Conservation (phyloP, 306 rosid species). For the Castanospermum australe region DNA sequence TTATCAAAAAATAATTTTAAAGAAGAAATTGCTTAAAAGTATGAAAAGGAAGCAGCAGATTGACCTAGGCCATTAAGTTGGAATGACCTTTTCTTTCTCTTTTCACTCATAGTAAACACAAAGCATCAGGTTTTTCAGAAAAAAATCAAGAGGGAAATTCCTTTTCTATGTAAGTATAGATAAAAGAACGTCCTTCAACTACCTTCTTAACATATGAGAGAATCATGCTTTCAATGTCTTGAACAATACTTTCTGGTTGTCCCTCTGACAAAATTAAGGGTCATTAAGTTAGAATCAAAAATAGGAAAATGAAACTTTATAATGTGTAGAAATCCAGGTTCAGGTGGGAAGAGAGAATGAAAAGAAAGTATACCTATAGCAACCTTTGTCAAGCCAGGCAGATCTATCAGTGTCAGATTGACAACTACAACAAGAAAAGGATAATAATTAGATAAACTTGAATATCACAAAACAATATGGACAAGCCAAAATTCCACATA, state of each 20-base stretch:
- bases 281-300: too few species aligned
- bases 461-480: conserved; percentile 14
- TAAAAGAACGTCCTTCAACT: neutral
- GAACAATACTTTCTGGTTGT: conserved; percentile 67
- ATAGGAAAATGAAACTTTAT: too few species aligned
- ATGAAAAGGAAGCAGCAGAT: neutral
- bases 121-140: neutral
- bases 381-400: conserved; percentile 96
- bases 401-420: conserved; percentile 90
- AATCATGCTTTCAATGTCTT: conserved; percentile 76
- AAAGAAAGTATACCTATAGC: conserved; percentile 71
- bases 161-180: too few species aligned
- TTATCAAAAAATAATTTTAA: neutral
- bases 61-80: neutral
- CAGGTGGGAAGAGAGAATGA: too few species aligned
- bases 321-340: too few species aligned
- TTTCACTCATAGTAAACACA: neutral
- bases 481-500: conserved; percentile 16
- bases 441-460: neutral
- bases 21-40: neutral
- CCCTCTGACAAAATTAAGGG: conserved; percentile 74
- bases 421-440: conserved; percentile 65
- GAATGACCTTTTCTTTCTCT: neutral
- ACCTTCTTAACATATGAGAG: conserved; percentile 68
- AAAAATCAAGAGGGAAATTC: neutral